Conservation (phyloP, 768 basidiomycete genomes). For the Mycena pura region DNA sequence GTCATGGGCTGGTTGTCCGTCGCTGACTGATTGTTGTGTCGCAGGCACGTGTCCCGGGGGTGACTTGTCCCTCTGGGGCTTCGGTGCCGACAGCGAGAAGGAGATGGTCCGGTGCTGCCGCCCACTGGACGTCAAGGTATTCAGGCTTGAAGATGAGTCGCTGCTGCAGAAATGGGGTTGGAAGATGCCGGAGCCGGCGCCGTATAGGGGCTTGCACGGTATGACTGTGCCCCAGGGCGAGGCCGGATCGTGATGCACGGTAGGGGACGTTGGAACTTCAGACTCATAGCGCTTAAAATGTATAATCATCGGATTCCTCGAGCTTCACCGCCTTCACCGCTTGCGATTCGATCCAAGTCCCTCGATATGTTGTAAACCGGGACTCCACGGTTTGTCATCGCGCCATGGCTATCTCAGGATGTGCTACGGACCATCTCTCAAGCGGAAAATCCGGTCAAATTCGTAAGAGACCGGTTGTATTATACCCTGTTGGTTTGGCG, state of each 20-base stretch:
- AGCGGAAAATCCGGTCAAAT: conserved; percentile 12
- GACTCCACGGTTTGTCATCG: conserved; percentile 4
- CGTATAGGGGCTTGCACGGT: conserved; percentile 10
- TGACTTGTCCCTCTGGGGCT: conserved; percentile 13
- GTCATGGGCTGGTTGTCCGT: conserved; percentile 6
- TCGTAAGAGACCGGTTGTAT: conserved; percentile 9
- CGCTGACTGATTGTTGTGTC: conserved; percentile 12
- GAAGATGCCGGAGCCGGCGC: conserved; percentile 12
- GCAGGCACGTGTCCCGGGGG: conserved; percentile 11
- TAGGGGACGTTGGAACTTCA: conserved; percentile 8
- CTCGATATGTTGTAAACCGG: conserved; percentile 10
- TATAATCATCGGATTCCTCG: conserved; percentile 13
- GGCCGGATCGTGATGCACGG: conserved; percentile 12
- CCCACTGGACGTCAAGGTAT: conserved; percentile 11
- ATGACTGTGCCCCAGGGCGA: conserved; percentile 9
- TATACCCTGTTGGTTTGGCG: conserved; percentile 13
- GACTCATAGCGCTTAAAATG: conserved; percentile 11
- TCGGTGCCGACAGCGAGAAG: conserved; percentile 11
- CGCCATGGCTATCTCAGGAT: conserved; percentile 12
- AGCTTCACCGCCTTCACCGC: conserved; percentile 9
- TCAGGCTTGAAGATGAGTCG: conserved; percentile 10
- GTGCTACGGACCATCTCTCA: conserved; percentile 11
- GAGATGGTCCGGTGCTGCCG: conserved; percentile 13
- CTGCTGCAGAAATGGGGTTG: conserved; percentile 12
- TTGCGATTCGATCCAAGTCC: conserved; percentile 11